Evolutionary conservation across 345 rosid species (phyloP), one percentile per base, ranked within the genome.

Genomic region (Populus simonii): DNA sequence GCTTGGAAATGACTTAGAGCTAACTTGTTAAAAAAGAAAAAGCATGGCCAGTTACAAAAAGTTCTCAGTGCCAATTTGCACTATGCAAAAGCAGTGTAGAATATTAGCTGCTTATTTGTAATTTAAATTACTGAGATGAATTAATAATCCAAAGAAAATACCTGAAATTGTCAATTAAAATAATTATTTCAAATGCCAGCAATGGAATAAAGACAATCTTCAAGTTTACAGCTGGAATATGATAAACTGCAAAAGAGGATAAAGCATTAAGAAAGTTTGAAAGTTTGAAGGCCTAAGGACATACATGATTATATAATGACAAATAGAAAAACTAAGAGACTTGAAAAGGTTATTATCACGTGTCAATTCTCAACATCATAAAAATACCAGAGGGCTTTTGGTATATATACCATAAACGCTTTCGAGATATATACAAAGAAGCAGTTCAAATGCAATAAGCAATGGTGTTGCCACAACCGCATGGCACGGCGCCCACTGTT

Each of bases 401-500:
- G 68, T 72, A 63, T 33, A 63, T 33, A 66, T 90, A 92, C 94
- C 98, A 83, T 90, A 61, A 66, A 83, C 36, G 77, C 93, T 96
- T 89, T 96, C 99, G 57, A 96, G 94, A 89, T 92, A 91, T 81
- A 91, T 91, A 83, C 98, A 96, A 76, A 96, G 97, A 66, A 96
- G 98, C 80, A 96, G 83, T 83, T 96, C 99, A 83, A 93, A 96
- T 72, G 98, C 96, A 79, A 93, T 53, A 82, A 96, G 92, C 88
- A 96, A 88, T 8, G 99, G 99, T 79, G 92, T 89, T 4, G 99
- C 97, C 6, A 91, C 95, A 79, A 96, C 73, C 68, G 99, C 90
- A 87, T 96, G 99, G 87, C 99, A 96, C 17, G 99, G 99, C 70
- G 99, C 98, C 99, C 99, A 96, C 99, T 96, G 92, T 89, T 75